These are phyloP conservation scores for Botryotinia calthae DNA, from an alignment of 2,329 filamentous ascomycete species.

Conservation along the genomic window DNA sequence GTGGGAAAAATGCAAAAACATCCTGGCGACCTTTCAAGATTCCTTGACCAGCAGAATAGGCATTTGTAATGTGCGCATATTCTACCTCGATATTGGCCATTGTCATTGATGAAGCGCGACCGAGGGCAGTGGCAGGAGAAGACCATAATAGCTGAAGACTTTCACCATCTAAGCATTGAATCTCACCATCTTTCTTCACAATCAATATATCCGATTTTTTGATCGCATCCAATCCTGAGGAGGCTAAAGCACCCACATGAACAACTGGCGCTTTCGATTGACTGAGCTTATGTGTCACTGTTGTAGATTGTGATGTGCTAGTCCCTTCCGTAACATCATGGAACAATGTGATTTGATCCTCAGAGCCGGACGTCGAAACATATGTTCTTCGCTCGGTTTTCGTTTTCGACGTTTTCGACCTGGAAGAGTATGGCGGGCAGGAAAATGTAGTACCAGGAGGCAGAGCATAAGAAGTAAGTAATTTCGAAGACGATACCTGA, in stretches of 20 bases:
- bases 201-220: constrained; percentile 47
- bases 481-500: constrained; percentile 58
- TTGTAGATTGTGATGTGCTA: constrained; percentile 53
- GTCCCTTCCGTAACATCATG: constrained; percentile 53
- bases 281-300: constrained; percentile 45
- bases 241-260: constrained; percentile 42
- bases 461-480: constrained; percentile 66
- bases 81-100: constrained; percentile 39
- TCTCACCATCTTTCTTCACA: constrained; percentile 59
- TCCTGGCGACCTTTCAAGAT: constrained; percentile 52
- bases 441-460: constrained; percentile 63
- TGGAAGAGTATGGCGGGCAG: constrained; percentile 58
- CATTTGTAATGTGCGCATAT: constrained; percentile 38
- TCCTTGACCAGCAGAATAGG: constrained; percentile 37
- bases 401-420: constrained; percentile 45
- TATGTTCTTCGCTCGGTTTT: constrained; percentile 60
- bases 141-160: constrained; percentile 49
- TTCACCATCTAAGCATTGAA: constrained; percentile 60
- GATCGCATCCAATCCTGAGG: constrained; percentile 19
- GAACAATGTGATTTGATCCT: constrained; percentile 56
- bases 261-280: constrained; percentile 43
- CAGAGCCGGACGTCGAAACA: constrained; percentile 50
- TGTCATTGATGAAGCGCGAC: constrained; percentile 38
- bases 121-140: constrained; percentile 40
- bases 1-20: constrained; percentile 51